Evolutionary conservation across 768 basidiomycete genomes (phyloP), one percentile per base, ranked within the genome.

Genomic region (Antrodiella citrinella): DNA sequence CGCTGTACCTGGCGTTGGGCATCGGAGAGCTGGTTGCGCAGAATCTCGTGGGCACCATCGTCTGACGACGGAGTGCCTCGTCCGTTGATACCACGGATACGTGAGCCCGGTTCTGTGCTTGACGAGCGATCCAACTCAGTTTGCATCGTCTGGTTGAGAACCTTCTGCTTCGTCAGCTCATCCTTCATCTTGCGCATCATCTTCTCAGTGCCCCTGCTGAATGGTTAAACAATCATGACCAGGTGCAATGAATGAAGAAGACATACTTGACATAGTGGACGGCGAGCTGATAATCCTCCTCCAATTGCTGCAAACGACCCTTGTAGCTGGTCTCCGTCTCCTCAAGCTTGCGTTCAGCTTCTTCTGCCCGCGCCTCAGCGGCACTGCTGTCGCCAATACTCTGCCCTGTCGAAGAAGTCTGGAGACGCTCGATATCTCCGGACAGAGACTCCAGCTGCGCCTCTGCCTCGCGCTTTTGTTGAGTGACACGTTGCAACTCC

Each of bases 151-250:
- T 82, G 72, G 61, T 92, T 94, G 42, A 82, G 67, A 44, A 74
- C 74, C 70, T 96, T 97, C 68, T 95, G 90, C 69, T 88, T 94
- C 56, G 79, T 86, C 51, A 97, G 70, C 62, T 98, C 96, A 50
- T 94, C 95, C 67, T 92, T 90, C 85, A 97, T 91, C 58, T 86
- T 82, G 57, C 92, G 82, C 74, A 97, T 87, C 82, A 98, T 92
- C 70, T 94, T 96, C 68, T 98, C 96, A 1, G 94, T 97, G 42
- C 91, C 91, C 77, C 90, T 92, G 62, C 20, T 47, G 38, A 39
- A 20, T 35, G 30, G 30, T 35, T 15, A 35, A 35, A 35, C 7
- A 7, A 35, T 7, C 15, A 35, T 15, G n/a, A n/a, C n/a, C n/a
- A n/a, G n/a, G n/a, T n/a, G 15, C 30, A 15, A 35, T 15, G 15